Conservation (phyloP, 495 filamentous ascomycete species). For the Darksidea phi region DNA sequence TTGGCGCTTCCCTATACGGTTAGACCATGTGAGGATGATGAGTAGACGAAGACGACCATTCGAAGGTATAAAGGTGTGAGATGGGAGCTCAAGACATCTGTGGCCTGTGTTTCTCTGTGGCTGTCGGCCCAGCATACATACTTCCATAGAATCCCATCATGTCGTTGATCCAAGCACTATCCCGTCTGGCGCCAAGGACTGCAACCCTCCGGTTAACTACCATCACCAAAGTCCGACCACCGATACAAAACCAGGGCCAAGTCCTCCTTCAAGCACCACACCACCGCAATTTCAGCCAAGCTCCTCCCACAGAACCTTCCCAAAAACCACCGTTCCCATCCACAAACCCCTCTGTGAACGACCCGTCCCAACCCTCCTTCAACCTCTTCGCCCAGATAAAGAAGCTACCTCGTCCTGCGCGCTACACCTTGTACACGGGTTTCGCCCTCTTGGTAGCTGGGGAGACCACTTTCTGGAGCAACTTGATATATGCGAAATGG, state of each 20-base stretch:
- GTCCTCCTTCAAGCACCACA: too few relatives aligned
- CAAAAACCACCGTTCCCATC: neutral
- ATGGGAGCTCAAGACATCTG: too few relatives aligned
- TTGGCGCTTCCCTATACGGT: neutral
- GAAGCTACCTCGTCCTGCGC: neutral
- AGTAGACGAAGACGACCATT: too few relatives aligned
- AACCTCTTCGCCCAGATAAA: constrained; percentile 9
- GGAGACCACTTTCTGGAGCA: constrained; percentile 23
- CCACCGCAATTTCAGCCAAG: too few relatives aligned
- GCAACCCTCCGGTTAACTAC: neutral
- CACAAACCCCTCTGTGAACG: neutral
- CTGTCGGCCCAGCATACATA: too few relatives aligned
- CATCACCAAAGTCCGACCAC: too few relatives aligned
- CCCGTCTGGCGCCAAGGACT: neutral
- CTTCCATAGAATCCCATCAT: too few relatives aligned
- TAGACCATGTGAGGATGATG: too few relatives aligned
- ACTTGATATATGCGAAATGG: constrained; percentile 20
- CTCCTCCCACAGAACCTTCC: too few relatives aligned
- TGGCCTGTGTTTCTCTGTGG: too few relatives aligned
- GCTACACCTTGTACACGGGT: constrained; percentile 11
- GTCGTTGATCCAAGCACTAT: neutral
- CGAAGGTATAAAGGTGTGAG: neutral
- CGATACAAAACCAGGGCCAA: too few relatives aligned
- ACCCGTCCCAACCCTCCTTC: neutral
- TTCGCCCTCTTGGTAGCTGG: constrained; percentile 7